Conservation (phyloP, 164 flowering plant species). For the Warburgia ugandensis region DNA sequence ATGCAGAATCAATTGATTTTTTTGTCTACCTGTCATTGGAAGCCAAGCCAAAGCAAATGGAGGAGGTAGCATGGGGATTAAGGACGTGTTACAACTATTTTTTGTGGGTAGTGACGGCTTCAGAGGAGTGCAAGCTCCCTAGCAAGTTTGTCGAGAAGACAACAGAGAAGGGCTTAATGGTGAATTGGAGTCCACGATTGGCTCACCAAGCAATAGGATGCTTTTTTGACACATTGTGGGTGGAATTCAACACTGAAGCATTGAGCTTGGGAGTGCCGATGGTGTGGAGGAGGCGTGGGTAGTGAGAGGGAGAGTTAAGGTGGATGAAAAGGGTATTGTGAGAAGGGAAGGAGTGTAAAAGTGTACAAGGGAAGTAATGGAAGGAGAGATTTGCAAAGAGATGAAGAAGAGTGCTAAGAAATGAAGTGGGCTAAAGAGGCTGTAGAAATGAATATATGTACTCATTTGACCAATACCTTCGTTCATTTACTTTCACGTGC, state of each 20-base stretch:
- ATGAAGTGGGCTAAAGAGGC: conserved; percentile 17
- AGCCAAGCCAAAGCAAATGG: too few species aligned
- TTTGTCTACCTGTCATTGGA: too few species aligned
- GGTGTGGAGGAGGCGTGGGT: conserved; percentile 26
- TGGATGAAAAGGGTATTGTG: conserved; percentile 12
- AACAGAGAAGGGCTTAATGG: conserved; percentile 20
- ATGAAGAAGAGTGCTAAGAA: conserved; percentile 5
- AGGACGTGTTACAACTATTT: conserved; percentile 13
- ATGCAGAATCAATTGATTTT: too few species aligned
- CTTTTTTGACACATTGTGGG: conserved; percentile 30
- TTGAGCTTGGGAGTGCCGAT: conserved; percentile 28
- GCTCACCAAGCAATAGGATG: conserved; percentile 25
- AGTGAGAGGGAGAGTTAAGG: conserved; percentile 13
- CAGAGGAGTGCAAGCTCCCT: conserved; percentile 19
- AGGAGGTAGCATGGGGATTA: conserved; percentile 22
- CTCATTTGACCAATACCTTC: not conserved
- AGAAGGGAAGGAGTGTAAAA: conserved; percentile 12
- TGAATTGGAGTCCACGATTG: conserved; percentile 28
- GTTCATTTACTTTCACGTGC: not conserved
- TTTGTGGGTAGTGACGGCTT: conserved; percentile 25
- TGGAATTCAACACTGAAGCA: conserved; percentile 30
- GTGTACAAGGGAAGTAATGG: conserved; percentile 13
- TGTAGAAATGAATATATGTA: conserved; percentile 12
- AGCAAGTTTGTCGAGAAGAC: conserved; percentile 8
- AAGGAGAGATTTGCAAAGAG: conserved; percentile 12